These are phyloP conservation scores for Fragilariopsis cylindrus DNA, from an alignment of 108 stramenopile genomes.

Conservation along the genomic window DNA sequence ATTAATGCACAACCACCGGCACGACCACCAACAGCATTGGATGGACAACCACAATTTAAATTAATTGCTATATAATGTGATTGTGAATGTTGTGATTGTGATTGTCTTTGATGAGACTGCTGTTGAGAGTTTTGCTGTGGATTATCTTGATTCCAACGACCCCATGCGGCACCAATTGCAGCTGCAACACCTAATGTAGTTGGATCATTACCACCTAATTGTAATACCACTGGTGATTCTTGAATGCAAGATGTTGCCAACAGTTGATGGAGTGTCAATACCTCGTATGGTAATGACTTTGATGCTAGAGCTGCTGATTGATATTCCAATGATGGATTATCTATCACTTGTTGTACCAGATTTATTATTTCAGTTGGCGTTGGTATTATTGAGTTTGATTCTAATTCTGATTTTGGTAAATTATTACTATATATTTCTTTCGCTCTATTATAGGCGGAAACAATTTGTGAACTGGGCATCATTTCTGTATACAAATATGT, in stretches of 20 bases:
- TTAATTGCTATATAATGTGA: slow-evolving; percentile 27
- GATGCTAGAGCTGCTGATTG: background rate
- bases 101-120: background rate
- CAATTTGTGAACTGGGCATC: slow-evolving; percentile 44
- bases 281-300: background rate
- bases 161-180: slow-evolving; percentile 39
- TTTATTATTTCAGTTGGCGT: background rate
- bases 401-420: too few relatives aligned
- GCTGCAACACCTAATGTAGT: slow-evolving; percentile 23
- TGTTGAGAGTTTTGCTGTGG: background rate
- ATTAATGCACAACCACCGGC: slow-evolving; percentile 42
- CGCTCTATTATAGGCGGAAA: slow-evolving; percentile 19
- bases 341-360: background rate
- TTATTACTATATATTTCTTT: background rate
- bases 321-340: background rate
- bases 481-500: slow-evolving; percentile 50
- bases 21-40: slow-evolving; percentile 34
- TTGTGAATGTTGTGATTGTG: background rate
- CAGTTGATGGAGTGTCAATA: background rate
- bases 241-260: background rate
- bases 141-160: background rate
- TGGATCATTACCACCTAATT: slow-evolving; percentile 47
- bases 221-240: slow-evolving; percentile 19
- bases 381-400: background rate
- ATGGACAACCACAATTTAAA: slow-evolving; percentile 58